Evolutionary conservation across 2,329 filamentous ascomycete genomes (phyloP), one percentile per base, ranked within the genome.

Genomic region (Aspergillus sp.): DNA sequence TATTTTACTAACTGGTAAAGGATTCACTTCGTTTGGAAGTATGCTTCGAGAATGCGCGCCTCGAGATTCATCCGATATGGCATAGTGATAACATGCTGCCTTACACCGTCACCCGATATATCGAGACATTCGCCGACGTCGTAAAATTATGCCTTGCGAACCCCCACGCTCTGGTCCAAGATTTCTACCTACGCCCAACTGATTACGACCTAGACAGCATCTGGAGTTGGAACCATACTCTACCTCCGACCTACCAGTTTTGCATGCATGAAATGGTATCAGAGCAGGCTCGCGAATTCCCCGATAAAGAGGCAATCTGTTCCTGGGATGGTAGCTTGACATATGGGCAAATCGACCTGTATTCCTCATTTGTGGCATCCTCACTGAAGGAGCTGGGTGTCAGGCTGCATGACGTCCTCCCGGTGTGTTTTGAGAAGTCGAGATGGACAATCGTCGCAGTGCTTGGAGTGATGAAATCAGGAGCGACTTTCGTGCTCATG

Each of bases 191-290:
- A 38, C 62, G 64, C 1, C 73, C 74, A 9, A 69, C 68, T 5
- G 43, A 48, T 12, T 56, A 67, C n/a, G 80, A 82, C 55, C 63
- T 80, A 4, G 64, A 74, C 15, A 68, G 77, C 20, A 74, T 82
- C 43, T 82, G 81, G 80, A 65, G 66, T 3, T 81, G 79, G 77
- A 82, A 81, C 45, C 67, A 77, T 26, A 58, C 70, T 2, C 59
- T 82, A 2, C 79, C 79, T 18, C 75, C 77, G 2, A 71, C 72
- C 1, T 70, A 76, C 53, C 67, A 74, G 36, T 75, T 72, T 39
- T 81, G 79, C 64, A 80, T 80, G 71, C 78, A 82, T 58, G 76
- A 80, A 1, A 71, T 80, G 55, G 67, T 83, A 15, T 66, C 74
- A 4, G 63, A 69, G 24, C 63, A 61, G 50, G 67, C 68, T 3